Evolutionary conservation across 306 rosid species (phyloP), one percentile per base, ranked within the genome.

Genomic region (Urtica urens): DNA sequence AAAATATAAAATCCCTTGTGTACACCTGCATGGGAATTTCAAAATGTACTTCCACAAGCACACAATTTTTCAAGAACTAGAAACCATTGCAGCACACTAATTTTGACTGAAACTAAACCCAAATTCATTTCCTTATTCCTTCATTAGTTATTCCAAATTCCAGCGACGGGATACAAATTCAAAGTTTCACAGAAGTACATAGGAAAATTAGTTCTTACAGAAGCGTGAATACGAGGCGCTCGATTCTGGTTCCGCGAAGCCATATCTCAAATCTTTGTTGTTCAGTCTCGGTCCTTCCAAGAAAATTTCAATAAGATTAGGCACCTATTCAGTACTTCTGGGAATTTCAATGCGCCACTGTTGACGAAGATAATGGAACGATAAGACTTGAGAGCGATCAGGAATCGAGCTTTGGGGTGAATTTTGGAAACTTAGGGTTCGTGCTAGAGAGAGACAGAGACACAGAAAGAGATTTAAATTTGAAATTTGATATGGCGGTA

Each of bases 211-310:
- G 48, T 23, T 31, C 79, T 75, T 59, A 79, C 95, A 18, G 56
- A 57, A 25, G 74, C 63, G 25, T 92, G 93, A 46, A 87, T 85
- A 4, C 69, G 81, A 34, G 94, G 96, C 55, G 96, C 79, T 44
- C 78, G 46, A 31, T 80, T 88, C 79, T 88, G 93, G 71, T 79
- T 92, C 14, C 96, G 80, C 22, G 83, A 71, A 46, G 87, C 65
- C 99, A 92, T 80, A 34, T 28, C 23, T 3, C 4, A 59, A 24
- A n/a, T n/a, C n/a, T n/a, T n/a, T n/a, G n/a, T n/a, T n/a, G n/a
- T n/a, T n/a, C n/a, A n/a, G n/a, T n/a, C n/a, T n/a, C n/a, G n/a
- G n/a, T n/a, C n/a, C n/a, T n/a, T n/a, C n/a, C n/a, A n/a, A n/a
- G 51, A 11, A 35, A n/a, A 56, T 29, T 21, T 61, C 22, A 10